Evolutionary conservation across 108 stramenopile genomes (phyloP).

Genomic region (Conticribra guillardii): DNA sequence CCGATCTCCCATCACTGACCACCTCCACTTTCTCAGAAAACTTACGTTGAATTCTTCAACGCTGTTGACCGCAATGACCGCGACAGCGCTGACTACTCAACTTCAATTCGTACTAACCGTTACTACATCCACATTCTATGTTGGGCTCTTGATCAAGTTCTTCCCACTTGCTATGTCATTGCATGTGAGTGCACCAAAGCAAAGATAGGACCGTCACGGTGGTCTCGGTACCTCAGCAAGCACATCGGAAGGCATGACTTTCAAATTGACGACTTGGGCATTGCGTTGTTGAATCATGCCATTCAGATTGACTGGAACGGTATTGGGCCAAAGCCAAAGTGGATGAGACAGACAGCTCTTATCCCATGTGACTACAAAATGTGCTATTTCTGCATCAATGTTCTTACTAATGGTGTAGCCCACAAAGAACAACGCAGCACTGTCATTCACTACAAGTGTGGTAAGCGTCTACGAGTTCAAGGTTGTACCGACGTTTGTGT

Average conservation of each 20-base stretch:
- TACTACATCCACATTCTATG: background rate
- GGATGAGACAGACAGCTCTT: background rate
- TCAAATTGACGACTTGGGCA: background rate
- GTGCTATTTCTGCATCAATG: background rate
- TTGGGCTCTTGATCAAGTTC: background rate
- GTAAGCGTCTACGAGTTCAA: too few species aligned
- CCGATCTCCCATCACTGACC: too few species aligned
- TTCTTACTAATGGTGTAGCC: too few species aligned
- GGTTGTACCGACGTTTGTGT: too few species aligned
- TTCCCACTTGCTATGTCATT: background rate
- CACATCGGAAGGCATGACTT: background rate
- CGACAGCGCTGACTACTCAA: background rate
- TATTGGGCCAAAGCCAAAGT: background rate
- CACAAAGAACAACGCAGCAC: too few species aligned
- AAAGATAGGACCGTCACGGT: background rate
- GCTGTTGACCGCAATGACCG: slow-evolving; percentile 1
- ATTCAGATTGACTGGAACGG: background rate
- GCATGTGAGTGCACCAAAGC: background rate
- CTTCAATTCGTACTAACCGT: background rate
- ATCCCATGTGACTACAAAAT: background rate
- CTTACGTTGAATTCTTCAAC: background rate
- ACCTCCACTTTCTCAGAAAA: background rate
- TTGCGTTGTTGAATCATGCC: background rate
- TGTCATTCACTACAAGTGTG: too few species aligned
- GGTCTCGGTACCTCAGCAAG: background rate